Evolutionary conservation across 345 rosid genomes (phyloP), one percentile per base, ranked within the genome.

Genomic region (Dovyalis caffra): DNA sequence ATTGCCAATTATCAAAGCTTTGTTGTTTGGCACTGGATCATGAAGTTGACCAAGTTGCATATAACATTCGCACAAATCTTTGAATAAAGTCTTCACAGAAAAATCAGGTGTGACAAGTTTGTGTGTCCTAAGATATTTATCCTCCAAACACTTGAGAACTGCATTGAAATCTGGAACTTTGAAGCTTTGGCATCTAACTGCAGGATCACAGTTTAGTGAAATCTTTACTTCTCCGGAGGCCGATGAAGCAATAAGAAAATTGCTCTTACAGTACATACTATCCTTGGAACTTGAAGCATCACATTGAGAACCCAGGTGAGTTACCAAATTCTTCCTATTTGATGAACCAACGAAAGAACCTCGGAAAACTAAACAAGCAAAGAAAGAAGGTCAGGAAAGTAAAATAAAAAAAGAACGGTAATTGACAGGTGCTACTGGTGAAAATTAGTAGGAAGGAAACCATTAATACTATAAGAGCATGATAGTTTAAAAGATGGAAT

Each of bases 61-160:
- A 49, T 49, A 82, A 35, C 70, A 65, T 64, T 79, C 75, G n/a
- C 83, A 82, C 40, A 81, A 35, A 62, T 76, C 86, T 53, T 71
- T 49, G 65, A 83, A 65, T 49, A 83, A 75, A 16, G 47, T 66
- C 43, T 2, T 69, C 9, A 83, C 61, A 62, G 83, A 79, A 64
- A 83, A 79, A 4, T 77, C 31, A 6, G 74, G 74, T 3, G 31
- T 25, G 5, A 69, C 37, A 37, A 77, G 16, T 34, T 77, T 77
- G 68, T 58, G 26, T 11, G 65, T 62, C 45, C 32, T 56, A 10
- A 73, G 65, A 71, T 74, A 73, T 82, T 73, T 68, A 33, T 61
- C 75, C 71, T 80, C 81, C 49, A 83, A 18, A 63, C 9, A 34
- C 64, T 77, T 77, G 15, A 79, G 38, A 80, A 79, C 81, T 23